A percentile compares a stretch with the other conserved stretches of the same genome.
Evolutionary conservation across 176 grass and related monocot species (phyloP).

Genomic region (Oropetium thomaeum): DNA sequence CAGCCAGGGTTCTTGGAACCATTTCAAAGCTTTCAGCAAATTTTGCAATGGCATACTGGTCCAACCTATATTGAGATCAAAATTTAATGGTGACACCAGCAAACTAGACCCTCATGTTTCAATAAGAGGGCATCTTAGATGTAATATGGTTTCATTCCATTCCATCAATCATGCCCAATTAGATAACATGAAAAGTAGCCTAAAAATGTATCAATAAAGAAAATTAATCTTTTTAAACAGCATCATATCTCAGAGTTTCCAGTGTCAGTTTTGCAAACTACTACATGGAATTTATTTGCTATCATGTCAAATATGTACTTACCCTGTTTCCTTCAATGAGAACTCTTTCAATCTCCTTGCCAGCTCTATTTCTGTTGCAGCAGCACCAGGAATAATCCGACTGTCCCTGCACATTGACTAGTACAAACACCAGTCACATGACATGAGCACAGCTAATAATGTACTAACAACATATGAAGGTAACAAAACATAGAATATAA

Average conservation of each 20-base stretch:
- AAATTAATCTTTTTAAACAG: neutral
- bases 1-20: slow-evolving; percentile 83
- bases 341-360: slow-evolving; percentile 89
- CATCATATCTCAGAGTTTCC: neutral
- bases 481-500: neutral
- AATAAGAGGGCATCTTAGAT: neutral
- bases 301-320: slow-evolving; percentile 24
- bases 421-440: slow-evolving; percentile 20
- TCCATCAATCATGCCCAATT: neutral
- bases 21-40: slow-evolving; percentile 97
- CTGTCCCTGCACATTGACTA: slow-evolving; percentile 97
- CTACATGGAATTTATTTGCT: neutral
- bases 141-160: neutral
- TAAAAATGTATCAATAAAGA: neutral
- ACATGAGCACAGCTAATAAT: neutral
- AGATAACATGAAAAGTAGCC: neutral
- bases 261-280: neutral
- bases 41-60: slow-evolving; percentile 94
- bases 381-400: slow-evolving; percentile 82
- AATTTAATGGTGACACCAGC: neutral
- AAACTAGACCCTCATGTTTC: neutral
- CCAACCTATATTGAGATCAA: slow-evolving; percentile 46
- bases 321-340: slow-evolving; percentile 94
- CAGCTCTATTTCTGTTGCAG: slow-evolving; percentile 86
- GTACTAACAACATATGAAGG: neutral